These are phyloP conservation scores for Flaveria trinervia DNA, from an alignment of 129 eudicot species.

Conservation along the genomic window DNA sequence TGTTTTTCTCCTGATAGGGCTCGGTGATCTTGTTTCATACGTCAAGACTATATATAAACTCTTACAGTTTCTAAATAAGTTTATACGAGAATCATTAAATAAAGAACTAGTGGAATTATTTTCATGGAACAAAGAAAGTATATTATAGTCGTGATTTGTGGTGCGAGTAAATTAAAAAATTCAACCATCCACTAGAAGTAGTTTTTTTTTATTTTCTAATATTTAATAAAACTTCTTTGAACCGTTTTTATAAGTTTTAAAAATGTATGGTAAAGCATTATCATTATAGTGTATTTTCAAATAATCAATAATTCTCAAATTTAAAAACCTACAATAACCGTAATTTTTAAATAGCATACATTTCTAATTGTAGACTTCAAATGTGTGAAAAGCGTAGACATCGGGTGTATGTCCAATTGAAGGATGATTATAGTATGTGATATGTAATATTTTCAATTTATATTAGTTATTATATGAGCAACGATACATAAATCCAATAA, in stretches of 20 bases:
- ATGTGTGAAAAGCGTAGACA: background rate
- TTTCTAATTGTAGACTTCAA: background rate
- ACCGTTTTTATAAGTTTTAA: no score
- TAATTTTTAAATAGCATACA: background rate
- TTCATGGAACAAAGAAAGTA: no score
- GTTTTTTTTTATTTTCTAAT: no score
- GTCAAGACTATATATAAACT: no score
- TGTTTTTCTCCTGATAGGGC: no score
- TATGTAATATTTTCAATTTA: background rate
- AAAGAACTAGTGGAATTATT: no score
- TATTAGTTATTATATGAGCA: background rate
- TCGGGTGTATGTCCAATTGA: slow-evolving; percentile 6
- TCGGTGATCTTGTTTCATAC: no score
- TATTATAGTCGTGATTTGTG: no score
- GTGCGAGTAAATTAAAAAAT: no score
- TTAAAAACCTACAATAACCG: background rate
- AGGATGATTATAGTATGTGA: slow-evolving; percentile 4
- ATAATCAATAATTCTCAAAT: background rate
- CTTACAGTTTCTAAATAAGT: no score
- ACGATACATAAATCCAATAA: background rate
- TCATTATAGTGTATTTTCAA: background rate
- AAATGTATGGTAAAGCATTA: background rate
- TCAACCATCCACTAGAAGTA: no score
- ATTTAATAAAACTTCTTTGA: background rate
- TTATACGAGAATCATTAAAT: no score